Conservation (phyloP, 345 rosid genomes). For the Hibiscus trionum region DNA sequence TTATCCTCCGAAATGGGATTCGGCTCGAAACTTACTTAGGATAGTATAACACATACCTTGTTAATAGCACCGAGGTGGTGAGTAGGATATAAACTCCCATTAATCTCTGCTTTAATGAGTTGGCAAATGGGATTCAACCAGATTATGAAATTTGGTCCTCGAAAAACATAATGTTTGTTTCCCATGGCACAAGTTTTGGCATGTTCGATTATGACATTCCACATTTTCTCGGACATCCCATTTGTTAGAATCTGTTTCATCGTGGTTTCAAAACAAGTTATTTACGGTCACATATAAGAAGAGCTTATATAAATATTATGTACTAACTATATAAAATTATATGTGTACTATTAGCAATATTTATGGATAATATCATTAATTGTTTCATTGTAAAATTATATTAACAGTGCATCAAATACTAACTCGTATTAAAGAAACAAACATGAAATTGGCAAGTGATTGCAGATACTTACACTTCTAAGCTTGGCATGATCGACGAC, state of each 20-base stretch:
- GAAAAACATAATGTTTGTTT: constrained; percentile 35
- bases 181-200: constrained; percentile 67
- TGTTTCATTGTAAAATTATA: no score
- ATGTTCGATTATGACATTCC: constrained; percentile 74
- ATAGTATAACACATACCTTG: constrained; percentile 31
- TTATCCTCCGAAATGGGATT: no score
- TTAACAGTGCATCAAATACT: no score
- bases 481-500: constrained; percentile 45
- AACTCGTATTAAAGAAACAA: no score
- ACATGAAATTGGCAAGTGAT: no score
- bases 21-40: no score
- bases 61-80: constrained; percentile 23
- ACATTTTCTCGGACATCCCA: constrained; percentile 76
- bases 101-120: constrained; percentile 35
- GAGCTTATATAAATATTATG: not conserved
- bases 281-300: not conserved
- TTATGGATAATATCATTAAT: no score
- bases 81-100: constrained; percentile 32
- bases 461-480: constrained; percentile 33
- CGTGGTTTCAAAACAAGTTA: not conserved
- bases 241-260: constrained; percentile 48
- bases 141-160: constrained; percentile 25
- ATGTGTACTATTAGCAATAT: no score
- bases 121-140: constrained; percentile 67
- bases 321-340: no score